phyloP scores from a whole-genome alignment of 768 basidiomycete species.

The Pleurotus sapidus region DNA sequence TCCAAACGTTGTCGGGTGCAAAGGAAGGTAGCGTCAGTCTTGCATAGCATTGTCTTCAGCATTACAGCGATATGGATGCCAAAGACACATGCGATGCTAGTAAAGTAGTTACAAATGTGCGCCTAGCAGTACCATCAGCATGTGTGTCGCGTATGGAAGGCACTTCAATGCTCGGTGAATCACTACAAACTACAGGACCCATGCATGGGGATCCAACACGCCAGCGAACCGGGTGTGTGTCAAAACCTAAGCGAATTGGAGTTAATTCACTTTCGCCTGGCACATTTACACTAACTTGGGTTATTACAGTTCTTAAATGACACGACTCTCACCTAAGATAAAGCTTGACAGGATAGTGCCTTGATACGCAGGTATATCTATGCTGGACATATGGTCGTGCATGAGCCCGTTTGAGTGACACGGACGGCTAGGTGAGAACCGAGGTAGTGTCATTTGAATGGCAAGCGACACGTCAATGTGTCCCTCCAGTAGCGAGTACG shows the following conservation, averaged over 20 bases:
- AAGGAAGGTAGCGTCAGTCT: not conserved
- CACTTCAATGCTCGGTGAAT: not conserved
- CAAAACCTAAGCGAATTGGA: slow-evolving; percentile 68
- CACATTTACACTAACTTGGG: slow-evolving; percentile 66
- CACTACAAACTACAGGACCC: slow-evolving; percentile 41
- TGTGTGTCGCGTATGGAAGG: not conserved
- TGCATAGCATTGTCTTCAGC: not conserved
- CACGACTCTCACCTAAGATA: not conserved
- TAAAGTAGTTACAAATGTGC: too few species aligned
- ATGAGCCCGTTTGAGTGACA: slow-evolving; percentile 71
- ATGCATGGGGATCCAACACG: slow-evolving; percentile 78
- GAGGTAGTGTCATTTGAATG: slow-evolving; percentile 71
- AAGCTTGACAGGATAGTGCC: slow-evolving; percentile 74
- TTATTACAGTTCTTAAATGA: not conserved
- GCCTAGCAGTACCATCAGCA: not conserved
- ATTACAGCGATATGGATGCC: not conserved
- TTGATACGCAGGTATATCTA: slow-evolving; percentile 63
- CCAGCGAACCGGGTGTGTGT: slow-evolving; percentile 73
- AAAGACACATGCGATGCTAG: not conserved
- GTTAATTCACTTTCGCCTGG: slow-evolving; percentile 79
- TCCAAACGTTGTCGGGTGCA: not conserved
- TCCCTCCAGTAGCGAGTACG: slow-evolving; percentile 82
- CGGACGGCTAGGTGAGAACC: slow-evolving; percentile 68
- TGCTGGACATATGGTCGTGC: slow-evolving; percentile 59
- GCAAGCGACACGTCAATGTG: slow-evolving; percentile 75